Conservation (phyloP, 495 filamentous ascomycete species). For the Ramalina intermedia region DNA sequence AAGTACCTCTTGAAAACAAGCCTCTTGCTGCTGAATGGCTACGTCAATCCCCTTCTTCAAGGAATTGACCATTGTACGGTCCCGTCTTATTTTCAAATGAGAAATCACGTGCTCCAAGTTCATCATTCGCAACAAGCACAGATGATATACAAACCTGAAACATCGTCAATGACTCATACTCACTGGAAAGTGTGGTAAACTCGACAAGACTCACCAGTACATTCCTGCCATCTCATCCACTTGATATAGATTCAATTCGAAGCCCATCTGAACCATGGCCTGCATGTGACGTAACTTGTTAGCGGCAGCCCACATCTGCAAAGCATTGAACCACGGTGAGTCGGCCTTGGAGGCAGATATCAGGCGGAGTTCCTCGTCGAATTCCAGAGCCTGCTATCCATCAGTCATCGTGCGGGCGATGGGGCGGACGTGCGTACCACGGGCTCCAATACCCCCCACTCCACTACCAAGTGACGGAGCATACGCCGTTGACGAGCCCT, state of each 20-base stretch:
- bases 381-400: slow-evolving; percentile 7
- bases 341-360: too few relatives aligned
- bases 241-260: slow-evolving; percentile 82
- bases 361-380: slow-evolving; percentile 56
- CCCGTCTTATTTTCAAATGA: slow-evolving; percentile 19
- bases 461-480: slow-evolving; percentile 62
- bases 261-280: slow-evolving; percentile 83
- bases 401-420: background rate
- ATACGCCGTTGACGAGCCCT: slow-evolving; percentile 72
- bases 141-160: slow-evolving; percentile 33
- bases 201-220: slow-evolving; percentile 55
- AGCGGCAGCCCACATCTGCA: slow-evolving; percentile 79
- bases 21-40: background rate
- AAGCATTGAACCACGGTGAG: slow-evolving; percentile 44
- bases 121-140: slow-evolving; percentile 36
- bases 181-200: background rate
- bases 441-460: slow-evolving; percentile 74
- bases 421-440: slow-evolving; percentile 34
- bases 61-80: too few relatives aligned
- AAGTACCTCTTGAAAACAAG: slow-evolving; percentile 34
- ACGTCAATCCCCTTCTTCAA: too few relatives aligned
- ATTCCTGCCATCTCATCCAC: slow-evolving; percentile 75
- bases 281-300: slow-evolving; percentile 81
- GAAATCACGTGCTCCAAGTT: slow-evolving; percentile 47
- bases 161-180: background rate